Conservation (phyloP, 208 protist species). For the Leishmania gerbilli region DNA sequence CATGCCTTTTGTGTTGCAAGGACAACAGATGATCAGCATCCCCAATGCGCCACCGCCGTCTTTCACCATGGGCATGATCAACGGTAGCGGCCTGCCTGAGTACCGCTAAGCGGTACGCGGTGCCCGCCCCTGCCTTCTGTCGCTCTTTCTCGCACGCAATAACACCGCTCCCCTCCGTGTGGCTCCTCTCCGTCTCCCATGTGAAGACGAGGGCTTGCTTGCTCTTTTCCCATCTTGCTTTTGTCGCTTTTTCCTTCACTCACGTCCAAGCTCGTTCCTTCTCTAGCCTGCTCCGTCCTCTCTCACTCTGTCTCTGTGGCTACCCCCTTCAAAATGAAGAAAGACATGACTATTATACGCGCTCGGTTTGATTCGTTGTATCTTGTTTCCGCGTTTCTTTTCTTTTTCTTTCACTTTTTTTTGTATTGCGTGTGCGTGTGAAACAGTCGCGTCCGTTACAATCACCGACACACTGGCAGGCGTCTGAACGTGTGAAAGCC, state of each 20-base stretch:
- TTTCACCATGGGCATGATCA: slow-evolving; percentile 58
- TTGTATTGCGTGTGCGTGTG: background rate
- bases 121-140: slow-evolving; percentile 2
- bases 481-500: background rate
- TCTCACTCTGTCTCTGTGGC: background rate
- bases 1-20: slow-evolving; percentile 72
- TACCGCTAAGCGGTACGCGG: slow-evolving; percentile 28
- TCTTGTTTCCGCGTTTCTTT: background rate
- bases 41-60: slow-evolving; percentile 44
- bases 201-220: background rate
- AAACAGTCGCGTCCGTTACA: background rate
- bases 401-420: slow-evolving; percentile 1
- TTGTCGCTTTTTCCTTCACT: slow-evolving; percentile 1
- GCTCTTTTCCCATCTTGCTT: background rate
- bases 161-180: background rate
- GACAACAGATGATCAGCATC: slow-evolving; percentile 69
- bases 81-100: slow-evolving; percentile 22
- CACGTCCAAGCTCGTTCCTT: background rate
- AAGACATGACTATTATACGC: no score
- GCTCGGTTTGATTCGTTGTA: slow-evolving; percentile 4
- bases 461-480: background rate
- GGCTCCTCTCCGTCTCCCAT: background rate
- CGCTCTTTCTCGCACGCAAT: slow-evolving; percentile 6
- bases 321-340: background rate
- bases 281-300: no score